Evolutionary conservation across 163 green algal genomes (phyloP).

Genomic region (Chloroidium sp.): DNA sequence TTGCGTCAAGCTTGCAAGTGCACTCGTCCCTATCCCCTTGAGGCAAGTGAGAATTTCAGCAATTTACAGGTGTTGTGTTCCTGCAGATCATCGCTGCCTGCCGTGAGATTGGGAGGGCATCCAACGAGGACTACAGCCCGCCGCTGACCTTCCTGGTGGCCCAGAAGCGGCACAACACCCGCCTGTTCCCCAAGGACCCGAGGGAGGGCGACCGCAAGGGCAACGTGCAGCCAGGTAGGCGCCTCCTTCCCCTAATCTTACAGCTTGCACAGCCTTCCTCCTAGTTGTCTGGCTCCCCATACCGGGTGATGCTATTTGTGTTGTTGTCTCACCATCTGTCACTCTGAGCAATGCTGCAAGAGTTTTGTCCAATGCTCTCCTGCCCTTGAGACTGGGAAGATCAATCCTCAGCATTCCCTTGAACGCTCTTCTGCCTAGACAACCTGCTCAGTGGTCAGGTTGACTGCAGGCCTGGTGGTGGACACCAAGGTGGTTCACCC

Average conservation of each 20-base stretch:
- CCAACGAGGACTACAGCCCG: slow-evolving; percentile 33
- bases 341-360: background rate
- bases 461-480: slow-evolving; percentile 58
- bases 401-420: background rate
- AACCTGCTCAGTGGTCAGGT: background rate
- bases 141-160: slow-evolving; percentile 75
- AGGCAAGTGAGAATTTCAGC: too few relatives aligned
- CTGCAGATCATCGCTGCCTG: slow-evolving; percentile 13
- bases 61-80: background rate
- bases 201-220: slow-evolving; percentile 30
- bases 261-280: too few relatives aligned
- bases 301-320: background rate
- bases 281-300: too few relatives aligned
- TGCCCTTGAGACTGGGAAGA: background rate
- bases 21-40: too few relatives aligned
- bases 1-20: too few relatives aligned
- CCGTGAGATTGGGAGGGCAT: background rate
- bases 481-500: slow-evolving; percentile 59
- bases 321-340: background rate
- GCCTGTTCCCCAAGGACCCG: slow-evolving; percentile 50
- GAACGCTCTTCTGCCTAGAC: background rate
- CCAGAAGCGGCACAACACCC: slow-evolving; percentile 80
- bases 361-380: background rate
- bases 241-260: too few relatives aligned
- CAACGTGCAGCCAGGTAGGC: slow-evolving; percentile 39